Evolutionary conservation across 495 filamentous ascomycete species (phyloP).

Genomic region (Podospora bellae-mahoneyi): DNA sequence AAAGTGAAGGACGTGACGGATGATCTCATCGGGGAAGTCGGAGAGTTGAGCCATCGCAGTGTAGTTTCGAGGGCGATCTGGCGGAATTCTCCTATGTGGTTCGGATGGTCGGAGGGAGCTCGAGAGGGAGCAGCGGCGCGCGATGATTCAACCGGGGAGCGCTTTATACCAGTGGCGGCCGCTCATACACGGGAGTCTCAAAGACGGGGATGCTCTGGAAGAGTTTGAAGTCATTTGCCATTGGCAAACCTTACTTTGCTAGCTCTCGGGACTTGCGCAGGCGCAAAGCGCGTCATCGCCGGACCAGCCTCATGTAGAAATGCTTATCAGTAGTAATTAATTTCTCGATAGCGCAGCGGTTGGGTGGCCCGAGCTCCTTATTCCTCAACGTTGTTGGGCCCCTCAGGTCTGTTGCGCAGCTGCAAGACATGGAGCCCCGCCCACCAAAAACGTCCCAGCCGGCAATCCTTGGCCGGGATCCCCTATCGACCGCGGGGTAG

Average conservation of each 20-base stretch:
- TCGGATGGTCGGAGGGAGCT: background rate
- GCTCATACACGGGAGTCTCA: background rate
- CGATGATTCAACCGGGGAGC: background rate
- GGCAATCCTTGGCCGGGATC: conserved; percentile 8
- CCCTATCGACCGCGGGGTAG: conserved; percentile 24
- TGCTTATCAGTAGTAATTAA: background rate
- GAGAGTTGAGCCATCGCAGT: conserved; percentile 28
- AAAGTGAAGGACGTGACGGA: conserved; percentile 63
- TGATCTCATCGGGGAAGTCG: conserved; percentile 67
- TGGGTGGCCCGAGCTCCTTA: conserved; percentile 1
- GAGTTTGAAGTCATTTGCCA: background rate
- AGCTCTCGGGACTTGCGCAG: background rate
- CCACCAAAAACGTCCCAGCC: background rate
- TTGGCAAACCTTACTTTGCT: background rate
- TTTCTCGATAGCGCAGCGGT: conserved; percentile 2
- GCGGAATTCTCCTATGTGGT: too few species aligned
- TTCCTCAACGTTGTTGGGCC: background rate
- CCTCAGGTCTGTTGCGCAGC: too few species aligned
- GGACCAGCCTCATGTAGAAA: background rate
- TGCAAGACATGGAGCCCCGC: conserved; percentile 1
- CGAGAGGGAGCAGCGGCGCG: background rate
- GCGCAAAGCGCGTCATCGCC: background rate
- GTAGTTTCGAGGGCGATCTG: background rate
- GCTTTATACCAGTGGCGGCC: background rate
- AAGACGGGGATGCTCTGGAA: background rate